Conservation (phyloP, 768 basidiomycete genomes). For the Agrocybe chaxingu region DNA sequence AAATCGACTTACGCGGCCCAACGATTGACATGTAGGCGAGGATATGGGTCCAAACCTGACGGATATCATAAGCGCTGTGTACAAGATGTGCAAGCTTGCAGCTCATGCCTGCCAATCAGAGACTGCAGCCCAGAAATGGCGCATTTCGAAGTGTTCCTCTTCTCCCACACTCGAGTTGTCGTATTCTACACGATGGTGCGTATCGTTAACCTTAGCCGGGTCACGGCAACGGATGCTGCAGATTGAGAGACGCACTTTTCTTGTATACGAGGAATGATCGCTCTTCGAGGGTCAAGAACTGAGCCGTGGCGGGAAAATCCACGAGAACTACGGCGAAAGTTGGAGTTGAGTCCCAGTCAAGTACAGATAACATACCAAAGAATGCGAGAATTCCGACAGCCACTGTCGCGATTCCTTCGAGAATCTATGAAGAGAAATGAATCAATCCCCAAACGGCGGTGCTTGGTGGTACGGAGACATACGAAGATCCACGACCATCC, state of each 20-base stretch:
- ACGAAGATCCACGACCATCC: conserved; percentile 75
- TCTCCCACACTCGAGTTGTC: conserved; percentile 56
- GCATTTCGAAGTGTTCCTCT: conserved; percentile 55
- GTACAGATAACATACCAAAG: conserved; percentile 32
- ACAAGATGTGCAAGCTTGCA: no score
- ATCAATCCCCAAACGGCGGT: neutral
- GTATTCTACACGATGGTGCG: conserved; percentile 34
- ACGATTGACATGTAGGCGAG: conserved; percentile 57
- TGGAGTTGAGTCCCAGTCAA: neutral
- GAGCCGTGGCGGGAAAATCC: conserved; percentile 58
- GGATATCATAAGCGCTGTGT: no score
- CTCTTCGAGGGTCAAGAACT: conserved; percentile 60
- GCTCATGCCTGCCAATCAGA: conserved; percentile 57
- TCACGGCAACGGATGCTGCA: neutral
- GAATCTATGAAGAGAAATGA: conserved; percentile 34
- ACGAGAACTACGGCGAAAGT: conserved; percentile 43
- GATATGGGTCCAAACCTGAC: conserved; percentile 50
- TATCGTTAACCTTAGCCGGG: neutral
- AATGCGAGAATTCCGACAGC: conserved; percentile 50
- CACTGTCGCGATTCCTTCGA: conserved; percentile 65
- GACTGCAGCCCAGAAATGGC: conserved; percentile 52
- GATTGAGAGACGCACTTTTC: conserved; percentile 40
- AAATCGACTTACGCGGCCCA: conserved; percentile 47
- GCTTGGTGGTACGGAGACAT: conserved; percentile 12
- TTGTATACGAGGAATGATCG: conserved; percentile 49